Percentiles rank a stretch among this genome's conserved stretches.
These are phyloP conservation scores for Colletotrichum sp. DNA, from an alignment of 2,329 filamentous ascomycete genomes.

Conservation along the genomic window DNA sequence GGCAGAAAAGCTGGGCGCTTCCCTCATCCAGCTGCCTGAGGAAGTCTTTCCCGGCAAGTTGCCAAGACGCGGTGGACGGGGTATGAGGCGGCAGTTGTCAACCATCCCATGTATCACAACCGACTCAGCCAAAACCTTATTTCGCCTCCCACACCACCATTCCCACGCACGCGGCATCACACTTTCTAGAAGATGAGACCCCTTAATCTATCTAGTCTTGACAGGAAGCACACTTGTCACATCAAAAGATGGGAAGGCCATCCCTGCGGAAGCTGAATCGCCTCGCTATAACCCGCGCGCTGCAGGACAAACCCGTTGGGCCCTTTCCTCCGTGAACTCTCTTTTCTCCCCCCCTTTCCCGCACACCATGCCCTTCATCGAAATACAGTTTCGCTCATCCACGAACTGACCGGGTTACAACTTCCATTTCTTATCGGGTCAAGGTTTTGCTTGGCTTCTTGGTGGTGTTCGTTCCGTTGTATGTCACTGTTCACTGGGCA, in stretches of 20 bases:
- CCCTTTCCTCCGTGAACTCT: not conserved
- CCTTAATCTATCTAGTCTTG: not conserved
- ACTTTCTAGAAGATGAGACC: not conserved
- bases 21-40: not conserved
- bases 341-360: not conserved
- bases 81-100: not conserved
- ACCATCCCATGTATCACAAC: not conserved
- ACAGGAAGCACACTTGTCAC: not conserved
- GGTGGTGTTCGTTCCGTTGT: not conserved
- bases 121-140: not conserved
- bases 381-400: not conserved
- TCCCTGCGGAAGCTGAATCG: not conserved
- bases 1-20: not conserved
- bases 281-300: not conserved
- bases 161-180: not conserved
- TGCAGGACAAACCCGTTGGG: not conserved
- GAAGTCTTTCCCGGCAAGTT: not conserved
- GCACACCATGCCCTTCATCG: not conserved
- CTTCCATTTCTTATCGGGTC: not conserved
- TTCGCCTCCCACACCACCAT: not conserved
- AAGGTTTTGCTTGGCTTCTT: not conserved
- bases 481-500: not conserved
- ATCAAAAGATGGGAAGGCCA: not conserved
- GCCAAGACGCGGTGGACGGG: not conserved
- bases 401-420: not conserved